Base-by-base conservation (phyloP, 108 stramenopile species). In the Aureococcus anophagefferens region DNA sequence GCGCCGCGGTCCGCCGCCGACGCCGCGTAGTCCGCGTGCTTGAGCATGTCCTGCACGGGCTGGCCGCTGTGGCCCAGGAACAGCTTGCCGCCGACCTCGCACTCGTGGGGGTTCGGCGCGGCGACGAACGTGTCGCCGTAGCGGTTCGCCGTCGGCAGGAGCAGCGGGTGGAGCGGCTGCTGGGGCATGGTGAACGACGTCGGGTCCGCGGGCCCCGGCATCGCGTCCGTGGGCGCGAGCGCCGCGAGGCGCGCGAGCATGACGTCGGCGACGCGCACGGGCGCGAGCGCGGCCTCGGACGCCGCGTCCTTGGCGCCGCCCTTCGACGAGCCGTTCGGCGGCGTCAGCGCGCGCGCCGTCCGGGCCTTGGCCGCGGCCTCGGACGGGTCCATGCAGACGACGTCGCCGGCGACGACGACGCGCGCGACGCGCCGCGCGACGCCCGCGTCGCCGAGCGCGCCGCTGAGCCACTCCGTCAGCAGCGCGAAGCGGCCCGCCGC, bases 201-300 rank as follows among this genome's bases (percentile, higher is more conserved):
- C 46, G 83, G 80, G 73, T 85, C 84, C 51, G 31, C 46, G 28
- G 71, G 66, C 17, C 84, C 83, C 9, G 84, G 84, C 72, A 85
- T 77, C 33, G 81, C 46, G 65, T 81, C 84, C 14, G 83, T 74
- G n/a, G 79, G 77, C 25, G 73, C 66, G 25, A 72, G 71, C 30
- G 81, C 46, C 14, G 83, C 81, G 30, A 82, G 59, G 65, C 66
- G 32, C 17, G 82, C 66, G 31, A 81, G 80, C 35, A 44, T 30
- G 5, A 44, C 40, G 80, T 82, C 81, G n/a, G 71, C 34, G 51
- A 78, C 73, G 33, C 46, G 51, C 67, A 82, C 63, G 15, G 81
- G 81, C 29, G 76, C 68, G 25, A 82, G 74, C 11, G 35, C 44
- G 59, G 74, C 46, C 37, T 70, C 45, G 21, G 1, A 9, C 21